Base-by-base conservation (phyloP, 768 basidiomycete genomes). In the Trichaptum fuscoviolaceum region DNA sequence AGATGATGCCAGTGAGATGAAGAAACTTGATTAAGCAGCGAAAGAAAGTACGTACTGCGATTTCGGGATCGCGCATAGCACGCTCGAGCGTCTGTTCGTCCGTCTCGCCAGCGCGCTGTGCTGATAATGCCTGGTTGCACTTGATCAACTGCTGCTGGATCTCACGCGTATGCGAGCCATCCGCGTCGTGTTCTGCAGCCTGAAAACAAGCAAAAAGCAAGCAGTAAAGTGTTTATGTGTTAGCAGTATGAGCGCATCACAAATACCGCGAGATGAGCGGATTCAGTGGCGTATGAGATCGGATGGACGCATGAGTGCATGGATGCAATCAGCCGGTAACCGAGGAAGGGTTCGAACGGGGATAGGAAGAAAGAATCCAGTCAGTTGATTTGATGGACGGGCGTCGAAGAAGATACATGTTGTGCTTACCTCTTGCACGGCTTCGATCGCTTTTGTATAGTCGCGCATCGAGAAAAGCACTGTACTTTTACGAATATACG, bases 51-150 rank as follows among this genome's bases (percentile, higher is more conserved):
- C 91, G 71, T 80, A 93, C 91, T 70, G 91, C 92, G 64, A 98
- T 85, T 78, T 97, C 97, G 15, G 97, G 97, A 81, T 99, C 97
- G 64, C 94, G 85, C 96, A 98, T 97, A 8, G 96, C 97, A 63
- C 96, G 85, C 71, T 91, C 85, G 69, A 97, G 80, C 23, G 95
- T 93, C 81, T 99, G 86, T 75, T 99, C 95, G 74, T 98, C 95
- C 8, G 87, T 87, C 80, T 99, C 96, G 58, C 83, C 87, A 23
- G 88, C 84, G 18, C 95, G 87, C 75, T 97, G 88, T 62, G 81
- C 81, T 75, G 87, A 90, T 65, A 95, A 75, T 26, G 93, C 93
- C 76, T 86, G 84, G 71, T 94, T 87, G 70, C 87, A 83, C 82
- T 97, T 99, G 68, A 84, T 73, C 75, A 94, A 87, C 74, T 90